Evolutionary conservation across 2,329 filamentous ascomycete species (phyloP).

Genomic region (Cordyceps militaris): DNA sequence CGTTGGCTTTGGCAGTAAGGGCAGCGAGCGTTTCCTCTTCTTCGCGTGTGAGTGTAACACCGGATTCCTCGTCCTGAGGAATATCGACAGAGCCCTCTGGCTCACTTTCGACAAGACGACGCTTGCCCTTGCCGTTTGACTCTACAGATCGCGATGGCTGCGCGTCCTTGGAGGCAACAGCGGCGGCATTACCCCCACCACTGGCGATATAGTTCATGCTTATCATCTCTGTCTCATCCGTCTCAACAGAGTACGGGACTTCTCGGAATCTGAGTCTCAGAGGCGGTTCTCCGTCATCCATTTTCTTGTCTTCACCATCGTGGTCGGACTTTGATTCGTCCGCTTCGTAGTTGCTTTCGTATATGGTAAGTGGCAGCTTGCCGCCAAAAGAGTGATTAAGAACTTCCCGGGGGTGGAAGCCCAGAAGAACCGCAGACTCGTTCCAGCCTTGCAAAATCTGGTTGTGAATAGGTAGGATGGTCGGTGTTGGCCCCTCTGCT

Average conservation of each 20-base stretch:
- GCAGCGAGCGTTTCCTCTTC: slow-evolving; percentile 56
- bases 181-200: slow-evolving; percentile 73
- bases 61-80: slow-evolving; percentile 16
- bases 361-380: slow-evolving; percentile 83
- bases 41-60: slow-evolving; percentile 43
- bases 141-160: slow-evolving; percentile 36
- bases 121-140: slow-evolving; percentile 47
- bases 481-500: slow-evolving; percentile 60
- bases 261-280: slow-evolving; percentile 71
- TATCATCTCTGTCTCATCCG: slow-evolving; percentile 96
- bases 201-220: slow-evolving; percentile 88
- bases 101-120: slow-evolving; percentile 30
- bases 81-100: slow-evolving; percentile 23
- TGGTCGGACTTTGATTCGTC: slow-evolving; percentile 45
- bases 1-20: slow-evolving; percentile 83
- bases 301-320: slow-evolving; percentile 60
- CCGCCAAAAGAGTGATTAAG: slow-evolving; percentile 55
- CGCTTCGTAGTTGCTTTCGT: slow-evolving; percentile 76
- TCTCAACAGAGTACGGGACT: slow-evolving; percentile 81
- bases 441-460: slow-evolving; percentile 70
- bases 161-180: slow-evolving; percentile 39
- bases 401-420: slow-evolving; percentile 68
- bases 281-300: slow-evolving; percentile 56
- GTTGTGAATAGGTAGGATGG: slow-evolving; percentile 66
- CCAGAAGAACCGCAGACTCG: slow-evolving; percentile 79